A percentile compares a stretch with the other conserved stretches of the same genome.
Evolutionary conservation across 805 yeast species (phyloP).

Genomic region (Hanseniaspora singularis): DNA sequence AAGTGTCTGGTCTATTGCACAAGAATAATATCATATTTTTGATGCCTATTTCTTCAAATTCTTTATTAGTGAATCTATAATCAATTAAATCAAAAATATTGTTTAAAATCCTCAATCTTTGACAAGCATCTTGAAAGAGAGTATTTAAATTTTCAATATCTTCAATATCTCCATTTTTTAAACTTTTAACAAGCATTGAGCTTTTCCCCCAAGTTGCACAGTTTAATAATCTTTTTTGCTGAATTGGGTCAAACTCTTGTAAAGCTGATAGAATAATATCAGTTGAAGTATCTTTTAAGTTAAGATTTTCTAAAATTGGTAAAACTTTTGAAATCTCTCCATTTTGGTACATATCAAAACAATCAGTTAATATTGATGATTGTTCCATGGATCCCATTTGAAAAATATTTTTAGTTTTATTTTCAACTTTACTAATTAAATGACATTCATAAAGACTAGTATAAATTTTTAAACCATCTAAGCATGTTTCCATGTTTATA

Average conservation of each 20-base stretch:
- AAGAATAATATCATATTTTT: conserved; percentile 47
- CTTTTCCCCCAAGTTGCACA: conserved; percentile 80
- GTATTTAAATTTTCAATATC: conserved; percentile 33
- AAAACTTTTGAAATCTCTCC: conserved; percentile 59
- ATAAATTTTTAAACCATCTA: conserved; percentile 63
- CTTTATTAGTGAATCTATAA: conserved; percentile 48
- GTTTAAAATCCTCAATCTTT: conserved; percentile 55
- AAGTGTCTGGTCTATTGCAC: conserved; percentile 6
- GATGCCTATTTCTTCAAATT: conserved; percentile 43
- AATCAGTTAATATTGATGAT: conserved; percentile 69
- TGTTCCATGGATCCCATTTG: conserved; percentile 76
- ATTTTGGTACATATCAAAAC: conserved; percentile 52
- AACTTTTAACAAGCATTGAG: conserved; percentile 26
- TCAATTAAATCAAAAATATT: conserved; percentile 55
- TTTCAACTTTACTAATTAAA: conserved; percentile 51
- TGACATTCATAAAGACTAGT: conserved; percentile 43
- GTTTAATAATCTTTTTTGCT: conserved; percentile 69
- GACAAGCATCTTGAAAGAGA: conserved; percentile 50
- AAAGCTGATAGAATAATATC: conserved; percentile 63
- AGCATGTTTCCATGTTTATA: conserved; percentile 34
- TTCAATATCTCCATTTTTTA: conserved; percentile 19
- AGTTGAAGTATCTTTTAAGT: conserved; percentile 48
- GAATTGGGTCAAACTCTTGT: conserved; percentile 60
- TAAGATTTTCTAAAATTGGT: conserved; percentile 51
- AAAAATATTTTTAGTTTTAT: conserved; percentile 48